A percentile compares a stretch with the other conserved stretches of the same genome.
Evolutionary conservation across 495 filamentous ascomycete genomes (phyloP).

Genomic region (Lasiosphaeris hirsuta): DNA sequence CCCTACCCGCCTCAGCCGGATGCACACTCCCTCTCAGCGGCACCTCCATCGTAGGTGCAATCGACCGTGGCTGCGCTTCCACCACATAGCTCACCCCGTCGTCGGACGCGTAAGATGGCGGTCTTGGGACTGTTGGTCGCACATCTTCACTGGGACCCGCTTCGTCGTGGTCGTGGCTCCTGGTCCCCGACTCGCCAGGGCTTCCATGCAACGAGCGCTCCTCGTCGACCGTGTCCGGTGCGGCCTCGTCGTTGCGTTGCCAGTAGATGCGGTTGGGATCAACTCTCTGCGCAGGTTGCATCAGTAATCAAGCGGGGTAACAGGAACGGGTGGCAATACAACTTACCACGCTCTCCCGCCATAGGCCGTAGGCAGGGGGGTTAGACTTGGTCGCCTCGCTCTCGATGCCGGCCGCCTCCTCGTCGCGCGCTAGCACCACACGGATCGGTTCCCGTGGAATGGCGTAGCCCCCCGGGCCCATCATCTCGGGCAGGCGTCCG

Average conservation of each 20-base stretch:
- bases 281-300: slow-evolving; percentile 50
- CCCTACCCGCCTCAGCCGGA: slow-evolving; percentile 39
- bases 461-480: slow-evolving; percentile 55
- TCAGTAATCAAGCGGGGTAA: background rate
- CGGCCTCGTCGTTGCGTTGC: slow-evolving; percentile 54
- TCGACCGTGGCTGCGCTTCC: slow-evolving; percentile 55
- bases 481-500: slow-evolving; percentile 35
- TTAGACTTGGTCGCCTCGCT: slow-evolving; percentile 55
- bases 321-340: background rate
- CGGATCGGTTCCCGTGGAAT: slow-evolving; percentile 60
- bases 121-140: slow-evolving; percentile 39
- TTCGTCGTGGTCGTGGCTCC: slow-evolving; percentile 3
- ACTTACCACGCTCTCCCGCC: slow-evolving; percentile 79
- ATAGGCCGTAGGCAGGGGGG: slow-evolving; percentile 85
- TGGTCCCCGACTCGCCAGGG: background rate
- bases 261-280: slow-evolving; percentile 80
- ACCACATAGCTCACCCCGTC: slow-evolving; percentile 68
- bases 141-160: slow-evolving; percentile 14
- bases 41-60: slow-evolving; percentile 40
- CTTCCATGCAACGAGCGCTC: slow-evolving; percentile 5
- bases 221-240: slow-evolving; percentile 15
- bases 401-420: slow-evolving; percentile 54
- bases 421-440: slow-evolving; percentile 59
- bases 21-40: slow-evolving; percentile 38
- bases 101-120: slow-evolving; percentile 69